A percentile compares a stretch with the other conserved stretches of the same genome.
Evolutionary conservation across 306 rosid species (phyloP).

Genomic region (Vigna nakashimae): DNA sequence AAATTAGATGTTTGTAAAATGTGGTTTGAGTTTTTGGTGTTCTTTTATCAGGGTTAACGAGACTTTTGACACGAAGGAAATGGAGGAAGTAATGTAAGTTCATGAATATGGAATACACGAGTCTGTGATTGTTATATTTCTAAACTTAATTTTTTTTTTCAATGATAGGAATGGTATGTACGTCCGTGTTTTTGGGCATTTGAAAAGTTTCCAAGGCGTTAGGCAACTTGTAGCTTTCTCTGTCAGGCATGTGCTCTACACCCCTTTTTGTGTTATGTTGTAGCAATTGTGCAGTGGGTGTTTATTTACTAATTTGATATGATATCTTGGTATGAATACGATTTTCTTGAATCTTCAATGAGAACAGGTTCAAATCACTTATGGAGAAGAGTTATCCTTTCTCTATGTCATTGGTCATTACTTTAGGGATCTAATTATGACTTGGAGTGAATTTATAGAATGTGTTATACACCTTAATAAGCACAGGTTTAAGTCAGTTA

Average conservation of each 20-base stretch:
- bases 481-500: no score
- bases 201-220: conserved; percentile 82
- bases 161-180: conserved; percentile 52
- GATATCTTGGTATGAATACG: conserved; percentile 8
- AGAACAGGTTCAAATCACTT: background rate
- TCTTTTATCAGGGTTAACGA: conserved; percentile 75
- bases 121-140: conserved; percentile 21
- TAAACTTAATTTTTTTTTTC: conserved; percentile 38
- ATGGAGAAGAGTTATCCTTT: background rate
- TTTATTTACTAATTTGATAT: background rate
- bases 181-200: conserved; percentile 78
- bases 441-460: conserved; percentile 2
- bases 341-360: conserved; percentile 23
- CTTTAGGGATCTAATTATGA: conserved; percentile 6
- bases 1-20: conserved; percentile 4
- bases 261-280: background rate
- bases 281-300: conserved; percentile 14
- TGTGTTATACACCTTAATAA: background rate
- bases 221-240: conserved; percentile 79
- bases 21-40: conserved; percentile 23
- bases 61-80: conserved; percentile 69
- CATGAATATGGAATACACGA: background rate
- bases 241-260: conserved; percentile 63
- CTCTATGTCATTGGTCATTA: background rate
- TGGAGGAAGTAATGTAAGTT: conserved; percentile 80